Base-by-base conservation (phyloP, 2,329 filamentous ascomycete genomes). In the Aquanectria penicillioides region DNA sequence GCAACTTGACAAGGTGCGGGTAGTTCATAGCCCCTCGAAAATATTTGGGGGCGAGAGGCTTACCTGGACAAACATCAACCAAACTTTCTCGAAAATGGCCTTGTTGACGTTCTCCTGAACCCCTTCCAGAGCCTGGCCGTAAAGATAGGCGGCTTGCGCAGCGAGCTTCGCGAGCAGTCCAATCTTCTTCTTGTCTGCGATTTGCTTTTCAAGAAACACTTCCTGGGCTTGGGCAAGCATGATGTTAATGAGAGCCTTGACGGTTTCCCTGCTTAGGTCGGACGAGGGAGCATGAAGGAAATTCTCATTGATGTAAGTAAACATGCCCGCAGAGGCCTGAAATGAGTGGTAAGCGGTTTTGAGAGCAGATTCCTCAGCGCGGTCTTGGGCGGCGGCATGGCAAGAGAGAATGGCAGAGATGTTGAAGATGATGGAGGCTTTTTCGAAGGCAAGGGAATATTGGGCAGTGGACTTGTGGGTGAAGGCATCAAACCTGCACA, bases 291-390 rank as follows among this genome's bases (percentile, higher is more conserved):
- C 95, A 71, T 99, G 95, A 29, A 99, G 82, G 74, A 99, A 99
- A 79, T 99, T 99, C 79, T 99, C 95, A 77, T 99, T 99, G 80
- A 99, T 99, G 72, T 99, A 99, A 50, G 94, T 98, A 77, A 98
- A 99, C 95, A 99, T 99, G 80, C 95, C 95, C 9, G 95, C 95
- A 7, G 94, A 94, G 34, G 95, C 95, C 77, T 99, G 95, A 80
- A 98, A 98, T 17, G 94, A 97, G 77, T 99, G 94, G 74, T 98
- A 99, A 15, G 95, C 93, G 12, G 93, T 94, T 80, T 99, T 99
- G 74, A 98, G 86, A 28, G 94, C 94, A 6, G 91, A 86, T 72
- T 99, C 95, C 73, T 98, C 94, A 64, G 91, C 91, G 46, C 95
- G 89, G 68, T 95, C 94, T 78, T 99, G 96, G 72, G 92, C 86